These are phyloP conservation scores for Aspergillus ochraceoroseus DNA, from an alignment of 2,329 filamentous ascomycete genomes.

Conservation along the genomic window DNA sequence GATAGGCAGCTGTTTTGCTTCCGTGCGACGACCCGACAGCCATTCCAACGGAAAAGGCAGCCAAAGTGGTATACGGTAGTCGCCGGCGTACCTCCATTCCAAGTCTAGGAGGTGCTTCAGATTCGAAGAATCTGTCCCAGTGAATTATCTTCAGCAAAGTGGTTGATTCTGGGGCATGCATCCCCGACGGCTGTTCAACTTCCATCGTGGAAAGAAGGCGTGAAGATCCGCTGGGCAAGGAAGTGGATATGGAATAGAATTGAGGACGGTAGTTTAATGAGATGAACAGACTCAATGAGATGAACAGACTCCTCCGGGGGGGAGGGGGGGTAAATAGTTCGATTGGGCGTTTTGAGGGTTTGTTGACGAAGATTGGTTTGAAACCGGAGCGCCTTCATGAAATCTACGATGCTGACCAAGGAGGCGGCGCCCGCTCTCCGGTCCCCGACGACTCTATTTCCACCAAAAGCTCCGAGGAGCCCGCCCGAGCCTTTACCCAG, in stretches of 20 bases:
- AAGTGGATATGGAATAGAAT: too few species aligned
- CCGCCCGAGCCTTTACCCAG: slow-evolving; percentile 17
- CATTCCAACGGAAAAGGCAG: slow-evolving; percentile 65
- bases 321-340: too few species aligned
- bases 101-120: slow-evolving; percentile 43
- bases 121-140: slow-evolving; percentile 39
- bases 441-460: not conserved
- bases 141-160: slow-evolving; percentile 29
- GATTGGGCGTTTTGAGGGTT: too few species aligned
- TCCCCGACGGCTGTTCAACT: slow-evolving; percentile 11
- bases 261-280: too few species aligned
- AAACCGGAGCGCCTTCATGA: not conserved
- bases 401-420: not conserved
- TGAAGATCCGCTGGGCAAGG: too few species aligned
- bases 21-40: slow-evolving; percentile 67
- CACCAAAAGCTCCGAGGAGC: slow-evolving; percentile 15
- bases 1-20: slow-evolving; percentile 66
- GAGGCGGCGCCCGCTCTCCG: slow-evolving; percentile 10
- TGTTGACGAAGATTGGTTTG: too few species aligned
- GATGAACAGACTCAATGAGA: too few species aligned
- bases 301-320: too few species aligned
- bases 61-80: slow-evolving; percentile 58
- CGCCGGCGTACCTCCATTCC: slow-evolving; percentile 62
- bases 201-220: slow-evolving; percentile 11
- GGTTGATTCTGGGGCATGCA: slow-evolving; percentile 10